Evolutionary conservation across 805 yeast genomes (phyloP).

Genomic region (Zygosaccharomyces kombuchaensis): DNA sequence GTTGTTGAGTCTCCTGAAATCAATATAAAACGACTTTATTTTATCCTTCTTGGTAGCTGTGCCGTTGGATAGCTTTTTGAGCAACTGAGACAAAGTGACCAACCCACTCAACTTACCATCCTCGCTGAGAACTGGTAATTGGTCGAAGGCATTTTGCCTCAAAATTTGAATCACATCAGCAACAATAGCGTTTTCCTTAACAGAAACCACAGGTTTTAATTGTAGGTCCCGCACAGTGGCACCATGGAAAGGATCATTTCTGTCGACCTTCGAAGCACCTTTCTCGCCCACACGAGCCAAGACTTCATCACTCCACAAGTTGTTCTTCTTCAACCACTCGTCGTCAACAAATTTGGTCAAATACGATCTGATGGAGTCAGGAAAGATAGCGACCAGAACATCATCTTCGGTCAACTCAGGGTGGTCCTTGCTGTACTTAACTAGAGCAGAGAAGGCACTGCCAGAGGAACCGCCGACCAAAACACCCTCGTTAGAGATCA

Average conservation of each 20-base stretch:
- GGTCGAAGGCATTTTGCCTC: constrained; percentile 77
- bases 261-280: constrained; percentile 31
- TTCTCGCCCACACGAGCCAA: constrained; percentile 34
- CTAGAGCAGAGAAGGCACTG: constrained; percentile 73
- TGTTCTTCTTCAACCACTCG: constrained; percentile 82
- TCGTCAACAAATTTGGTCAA: constrained; percentile 84
- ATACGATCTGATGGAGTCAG: constrained; percentile 83
- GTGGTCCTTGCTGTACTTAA: constrained; percentile 58
- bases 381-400: constrained; percentile 73
- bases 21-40: constrained; percentile 50
- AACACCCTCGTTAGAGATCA: constrained; percentile 80
- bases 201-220: constrained; percentile 77
- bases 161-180: constrained; percentile 63
- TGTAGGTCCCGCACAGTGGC: constrained; percentile 65
- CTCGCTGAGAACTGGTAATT: constrained; percentile 64
- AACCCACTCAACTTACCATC: constrained; percentile 67
- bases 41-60: constrained; percentile 52
- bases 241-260: constrained; percentile 44
- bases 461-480: constrained; percentile 90
- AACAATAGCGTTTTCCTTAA: constrained; percentile 54
- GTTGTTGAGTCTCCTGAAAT: constrained; percentile 68
- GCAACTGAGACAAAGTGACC: constrained; percentile 67
- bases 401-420: constrained; percentile 65
- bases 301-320: constrained; percentile 57
- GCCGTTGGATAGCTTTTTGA: constrained; percentile 62